These are phyloP conservation scores for Citrullus colocynthis DNA, from an alignment of 306 rosid genomes.

Conservation along the genomic window DNA sequence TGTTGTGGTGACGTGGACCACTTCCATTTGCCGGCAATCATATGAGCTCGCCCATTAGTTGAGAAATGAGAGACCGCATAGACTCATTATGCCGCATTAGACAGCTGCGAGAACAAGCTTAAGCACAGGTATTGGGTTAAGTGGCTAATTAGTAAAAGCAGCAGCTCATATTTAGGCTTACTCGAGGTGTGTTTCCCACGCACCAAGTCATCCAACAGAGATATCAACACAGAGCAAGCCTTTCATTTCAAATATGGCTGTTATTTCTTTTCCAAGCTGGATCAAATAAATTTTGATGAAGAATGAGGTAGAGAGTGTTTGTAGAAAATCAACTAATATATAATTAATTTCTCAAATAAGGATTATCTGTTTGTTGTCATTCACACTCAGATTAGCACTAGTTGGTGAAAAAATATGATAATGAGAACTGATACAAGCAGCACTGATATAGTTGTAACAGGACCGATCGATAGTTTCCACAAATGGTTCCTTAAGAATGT, in stretches of 20 bases:
- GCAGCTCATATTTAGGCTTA: background rate
- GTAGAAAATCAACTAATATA: slow-evolving; percentile 12
- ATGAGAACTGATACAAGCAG: slow-evolving; percentile 29
- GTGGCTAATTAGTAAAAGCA: background rate
- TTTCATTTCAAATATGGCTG: slow-evolving; percentile 1
- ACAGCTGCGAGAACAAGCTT: background rate
- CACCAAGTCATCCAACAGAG: background rate
- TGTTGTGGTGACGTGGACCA: slow-evolving; percentile 8
- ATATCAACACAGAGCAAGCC: background rate
- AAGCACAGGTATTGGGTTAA: background rate
- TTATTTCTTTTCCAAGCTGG: background rate
- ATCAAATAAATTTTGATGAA: slow-evolving; percentile 7
- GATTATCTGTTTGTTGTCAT: slow-evolving; percentile 32
- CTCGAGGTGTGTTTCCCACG: background rate
- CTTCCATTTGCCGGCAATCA: slow-evolving; percentile 5
- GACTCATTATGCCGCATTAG: background rate
- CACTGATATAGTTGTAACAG: slow-evolving; percentile 33
- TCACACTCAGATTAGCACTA: slow-evolving; percentile 42
- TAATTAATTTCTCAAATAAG: slow-evolving; percentile 29
- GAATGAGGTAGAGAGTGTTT: slow-evolving; percentile 23
- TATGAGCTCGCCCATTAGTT: background rate
- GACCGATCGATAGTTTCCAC: slow-evolving; percentile 43
- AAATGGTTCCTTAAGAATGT: slow-evolving; percentile 21
- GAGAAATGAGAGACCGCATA: background rate
- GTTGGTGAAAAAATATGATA: slow-evolving; percentile 8